These are phyloP conservation scores for Leccinum arenicola DNA, from an alignment of 768 basidiomycete genomes.

Conservation along the genomic window DNA sequence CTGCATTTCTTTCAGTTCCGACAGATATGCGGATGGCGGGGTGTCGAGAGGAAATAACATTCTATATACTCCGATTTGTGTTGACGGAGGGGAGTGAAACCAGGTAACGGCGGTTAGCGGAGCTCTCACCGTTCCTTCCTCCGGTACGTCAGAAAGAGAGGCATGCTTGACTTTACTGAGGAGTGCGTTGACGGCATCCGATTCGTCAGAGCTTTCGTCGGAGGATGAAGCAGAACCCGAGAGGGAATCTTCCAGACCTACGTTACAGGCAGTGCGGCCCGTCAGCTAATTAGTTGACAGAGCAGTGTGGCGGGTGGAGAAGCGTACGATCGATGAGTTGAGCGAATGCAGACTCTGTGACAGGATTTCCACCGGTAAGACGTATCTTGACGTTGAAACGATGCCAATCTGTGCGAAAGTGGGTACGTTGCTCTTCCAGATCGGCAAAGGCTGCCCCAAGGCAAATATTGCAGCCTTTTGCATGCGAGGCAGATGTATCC, in stretches of 20 bases:
- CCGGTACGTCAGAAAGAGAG: conserved; percentile 47
- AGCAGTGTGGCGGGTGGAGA: background rate
- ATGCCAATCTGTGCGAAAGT: conserved; percentile 97
- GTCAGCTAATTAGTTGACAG: background rate
- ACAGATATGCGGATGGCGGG: conserved; percentile 47
- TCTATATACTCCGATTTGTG: conserved; percentile 88
- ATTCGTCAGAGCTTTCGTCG: conserved; percentile 52
- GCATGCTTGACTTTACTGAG: conserved; percentile 56
- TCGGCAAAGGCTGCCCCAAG: conserved; percentile 64
- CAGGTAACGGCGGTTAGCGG: conserved; percentile 75
- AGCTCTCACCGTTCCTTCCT: conserved; percentile 33
- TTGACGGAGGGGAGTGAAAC: conserved; percentile 86
- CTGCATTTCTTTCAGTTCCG: conserved; percentile 68
- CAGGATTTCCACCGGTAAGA: conserved; percentile 57
- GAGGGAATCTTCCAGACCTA: conserved; percentile 81
- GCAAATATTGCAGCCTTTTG: conserved; percentile 70
- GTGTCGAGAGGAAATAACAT: conserved; percentile 58
- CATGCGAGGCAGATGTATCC: conserved; percentile 29
- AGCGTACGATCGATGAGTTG: conserved; percentile 76
- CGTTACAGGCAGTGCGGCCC: background rate
- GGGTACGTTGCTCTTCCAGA: conserved; percentile 78
- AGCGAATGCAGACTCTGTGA: conserved; percentile 70
- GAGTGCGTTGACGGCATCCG: conserved; percentile 65
- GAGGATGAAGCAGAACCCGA: conserved; percentile 87
- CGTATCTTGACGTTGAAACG: conserved; percentile 92